A percentile compares a stretch with the other conserved stretches of the same genome.
These are phyloP conservation scores for Erysimum cheiri DNA, from an alignment of 441 rosid species.

Conservation along the genomic window DNA sequence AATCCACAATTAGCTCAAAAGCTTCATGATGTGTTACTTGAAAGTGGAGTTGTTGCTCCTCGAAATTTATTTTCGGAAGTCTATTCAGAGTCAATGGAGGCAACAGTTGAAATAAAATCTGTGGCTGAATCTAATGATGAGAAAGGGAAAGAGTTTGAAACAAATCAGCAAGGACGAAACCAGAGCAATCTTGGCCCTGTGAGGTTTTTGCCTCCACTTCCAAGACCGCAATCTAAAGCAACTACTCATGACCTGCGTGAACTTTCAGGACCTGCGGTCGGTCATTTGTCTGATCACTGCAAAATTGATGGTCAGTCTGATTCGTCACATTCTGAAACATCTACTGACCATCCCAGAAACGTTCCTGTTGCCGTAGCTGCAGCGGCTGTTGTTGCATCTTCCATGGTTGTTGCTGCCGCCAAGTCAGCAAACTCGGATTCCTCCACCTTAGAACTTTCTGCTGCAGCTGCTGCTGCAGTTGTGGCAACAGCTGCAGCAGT, in stretches of 20 bases:
- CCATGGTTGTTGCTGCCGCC: constrained; percentile 93
- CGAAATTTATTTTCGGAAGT: constrained; percentile 84
- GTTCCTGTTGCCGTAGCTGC: constrained; percentile 88
- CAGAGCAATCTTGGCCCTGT: constrained; percentile 41
- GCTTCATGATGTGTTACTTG: constrained; percentile 92
- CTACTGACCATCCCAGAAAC: constrained; percentile 41
- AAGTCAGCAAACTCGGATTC: constrained; percentile 66
- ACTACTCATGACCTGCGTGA: constrained; percentile 46
- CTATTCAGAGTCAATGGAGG: constrained; percentile 53
- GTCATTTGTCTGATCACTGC: constrained; percentile 46
- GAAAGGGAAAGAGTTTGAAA: constrained; percentile 46
- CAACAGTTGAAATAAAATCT: constrained; percentile 54
- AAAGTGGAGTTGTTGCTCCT: constrained; percentile 95
- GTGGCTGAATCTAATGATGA: constrained; percentile 53
- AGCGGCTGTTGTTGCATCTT: constrained; percentile 95
- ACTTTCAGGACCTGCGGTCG: constrained; percentile 48
- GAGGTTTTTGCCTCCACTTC: constrained; percentile 74
- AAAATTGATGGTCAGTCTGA: constrained; percentile 47
- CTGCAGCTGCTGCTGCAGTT: constrained; percentile 95
- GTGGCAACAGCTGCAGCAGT: constrained; percentile 91
- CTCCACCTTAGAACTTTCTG: constrained; percentile 67
- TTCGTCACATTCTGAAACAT: constrained; percentile 54
- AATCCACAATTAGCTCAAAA: constrained; percentile 94
- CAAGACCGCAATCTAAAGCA: constrained; percentile 48
- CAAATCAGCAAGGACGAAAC: constrained; percentile 38